Conservation (phyloP, 2,329 filamentous ascomycete genomes). For the Dactylellina cionopaga region DNA sequence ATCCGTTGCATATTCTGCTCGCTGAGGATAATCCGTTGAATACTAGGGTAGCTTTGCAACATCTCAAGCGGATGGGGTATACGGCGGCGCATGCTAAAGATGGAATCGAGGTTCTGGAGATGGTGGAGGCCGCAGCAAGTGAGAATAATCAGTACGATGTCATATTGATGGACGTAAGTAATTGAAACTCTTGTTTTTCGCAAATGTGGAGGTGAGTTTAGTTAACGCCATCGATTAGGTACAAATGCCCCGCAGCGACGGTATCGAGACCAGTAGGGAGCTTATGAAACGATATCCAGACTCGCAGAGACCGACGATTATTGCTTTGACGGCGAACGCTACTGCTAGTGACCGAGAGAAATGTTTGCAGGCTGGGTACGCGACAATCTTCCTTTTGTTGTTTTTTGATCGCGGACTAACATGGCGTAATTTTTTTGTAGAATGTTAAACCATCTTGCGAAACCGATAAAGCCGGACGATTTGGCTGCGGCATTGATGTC, state of each 20-base stretch:
- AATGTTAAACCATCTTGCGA: constrained; percentile 98
- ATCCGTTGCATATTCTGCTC: constrained; percentile 85
- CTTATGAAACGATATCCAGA: constrained; percentile 55
- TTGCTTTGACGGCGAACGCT: constrained; percentile 94
- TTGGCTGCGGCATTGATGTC: constrained; percentile 80
- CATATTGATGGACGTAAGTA: constrained; percentile 68
- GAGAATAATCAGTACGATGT: constrained; percentile 57
- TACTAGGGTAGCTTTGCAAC: constrained; percentile 93
- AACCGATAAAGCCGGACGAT: constrained; percentile 94
- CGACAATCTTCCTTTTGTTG: not conserved
- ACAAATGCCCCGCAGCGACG: constrained; percentile 78
- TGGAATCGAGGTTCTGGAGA: constrained; percentile 87
- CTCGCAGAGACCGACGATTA: constrained; percentile 82
- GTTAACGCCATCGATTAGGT: constrained; percentile 97
- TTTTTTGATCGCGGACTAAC: constrained; percentile 12
- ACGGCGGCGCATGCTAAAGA: constrained; percentile 93
- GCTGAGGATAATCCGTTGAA: constrained; percentile 98
- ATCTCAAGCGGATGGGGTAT: constrained; percentile 95
- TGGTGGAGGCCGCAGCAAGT: constrained; percentile 56
- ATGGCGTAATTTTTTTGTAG: constrained; percentile 69
- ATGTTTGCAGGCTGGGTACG: constrained; percentile 75
- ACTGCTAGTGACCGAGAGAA: constrained; percentile 98
- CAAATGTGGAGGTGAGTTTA: not conserved
- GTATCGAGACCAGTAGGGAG: constrained; percentile 57
- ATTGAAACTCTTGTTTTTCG: not conserved